A percentile compares a stretch with the other conserved stretches of the same genome.
Evolutionary conservation across 805 yeast genomes (phyloP).

Genomic region (Wickerhamomyces rabaulensis): DNA sequence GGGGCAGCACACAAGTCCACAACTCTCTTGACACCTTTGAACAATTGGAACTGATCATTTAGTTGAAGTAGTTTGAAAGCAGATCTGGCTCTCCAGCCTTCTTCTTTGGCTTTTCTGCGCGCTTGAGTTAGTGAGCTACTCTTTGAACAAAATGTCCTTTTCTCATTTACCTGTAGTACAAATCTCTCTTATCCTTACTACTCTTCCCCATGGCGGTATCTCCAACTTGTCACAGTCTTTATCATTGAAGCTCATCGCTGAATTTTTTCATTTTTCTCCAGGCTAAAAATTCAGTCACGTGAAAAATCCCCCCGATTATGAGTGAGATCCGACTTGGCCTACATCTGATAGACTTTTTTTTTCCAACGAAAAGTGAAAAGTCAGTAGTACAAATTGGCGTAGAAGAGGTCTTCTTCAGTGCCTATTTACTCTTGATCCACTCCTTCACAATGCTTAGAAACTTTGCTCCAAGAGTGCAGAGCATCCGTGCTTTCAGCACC

Average conservation of each 20-base stretch:
- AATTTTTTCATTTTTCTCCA: neutral
- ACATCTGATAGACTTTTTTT: neutral
- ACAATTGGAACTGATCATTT: constrained; percentile 82
- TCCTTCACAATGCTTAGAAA: constrained; percentile 4
- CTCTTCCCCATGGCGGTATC: constrained; percentile 75
- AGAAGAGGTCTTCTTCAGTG: neutral
- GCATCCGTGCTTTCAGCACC: constrained; percentile 11
- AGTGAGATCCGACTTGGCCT: neutral
- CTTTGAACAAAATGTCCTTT: no score
- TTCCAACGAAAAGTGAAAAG: neutral
- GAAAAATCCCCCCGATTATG: neutral
- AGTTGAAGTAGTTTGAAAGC: constrained; percentile 91
- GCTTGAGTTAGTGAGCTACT: constrained; percentile 14
- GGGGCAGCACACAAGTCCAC: constrained; percentile 99
- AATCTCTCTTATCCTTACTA: constrained; percentile 90
- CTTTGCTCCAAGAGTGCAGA: neutral
- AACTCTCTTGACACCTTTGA: constrained; percentile 66
- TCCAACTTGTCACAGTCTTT: neutral
- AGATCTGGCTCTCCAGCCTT: constrained; percentile 96
- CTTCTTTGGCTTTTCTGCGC: constrained; percentile 85
- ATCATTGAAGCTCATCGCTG: neutral
- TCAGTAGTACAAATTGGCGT: neutral
- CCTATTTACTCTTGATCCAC: neutral
- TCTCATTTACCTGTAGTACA: constrained; percentile 53
- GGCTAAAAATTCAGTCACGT: neutral